These are phyloP conservation scores for Trypanosoma theileri DNA, from an alignment of 208 protist species.

Conservation along the genomic window DNA sequence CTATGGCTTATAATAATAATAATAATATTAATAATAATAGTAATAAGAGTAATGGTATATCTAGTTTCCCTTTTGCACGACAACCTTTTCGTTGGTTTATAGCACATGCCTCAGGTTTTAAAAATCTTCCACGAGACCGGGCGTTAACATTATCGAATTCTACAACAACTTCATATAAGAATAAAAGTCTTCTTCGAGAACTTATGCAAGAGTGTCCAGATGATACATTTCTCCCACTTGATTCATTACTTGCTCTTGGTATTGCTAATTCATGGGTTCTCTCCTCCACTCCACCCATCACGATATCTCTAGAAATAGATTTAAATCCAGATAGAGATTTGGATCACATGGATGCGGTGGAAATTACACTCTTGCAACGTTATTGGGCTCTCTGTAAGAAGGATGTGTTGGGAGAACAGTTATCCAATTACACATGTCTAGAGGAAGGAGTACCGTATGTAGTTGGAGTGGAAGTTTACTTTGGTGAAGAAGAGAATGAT, in stretches of 20 bases:
- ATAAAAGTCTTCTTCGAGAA: conserved; percentile 2
- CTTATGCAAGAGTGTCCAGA: neutral
- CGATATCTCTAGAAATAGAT: conserved; percentile 15
- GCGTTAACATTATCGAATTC: neutral
- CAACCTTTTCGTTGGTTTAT: conserved; percentile 27
- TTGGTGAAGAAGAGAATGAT: conserved; percentile 10
- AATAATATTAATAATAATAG: neutral
- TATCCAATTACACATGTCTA: neutral
- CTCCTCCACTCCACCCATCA: conserved; percentile 5
- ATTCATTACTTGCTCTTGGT: conserved; percentile 16
- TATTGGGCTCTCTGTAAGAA: conserved; percentile 8
- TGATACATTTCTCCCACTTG: conserved; percentile 1
- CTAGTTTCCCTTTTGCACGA: conserved; percentile 6
- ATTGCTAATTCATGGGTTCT: conserved; percentile 15
- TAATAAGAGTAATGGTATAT: neutral
- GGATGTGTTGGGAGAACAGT: neutral
- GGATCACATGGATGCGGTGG: conserved; percentile 13
- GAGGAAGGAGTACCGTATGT: conserved; percentile 13
- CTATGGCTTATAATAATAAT: conserved; percentile 1
- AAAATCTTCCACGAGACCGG: conserved; percentile 4
- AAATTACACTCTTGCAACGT: conserved; percentile 17
- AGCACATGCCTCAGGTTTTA: conserved; percentile 1
- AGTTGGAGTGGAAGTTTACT: conserved; percentile 18
- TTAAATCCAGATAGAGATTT: conserved; percentile 17
- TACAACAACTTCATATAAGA: neutral